phyloP scores from a whole-genome alignment of 2,329 filamentous ascomycete genomes.

The Xylaria arbuscula region DNA sequence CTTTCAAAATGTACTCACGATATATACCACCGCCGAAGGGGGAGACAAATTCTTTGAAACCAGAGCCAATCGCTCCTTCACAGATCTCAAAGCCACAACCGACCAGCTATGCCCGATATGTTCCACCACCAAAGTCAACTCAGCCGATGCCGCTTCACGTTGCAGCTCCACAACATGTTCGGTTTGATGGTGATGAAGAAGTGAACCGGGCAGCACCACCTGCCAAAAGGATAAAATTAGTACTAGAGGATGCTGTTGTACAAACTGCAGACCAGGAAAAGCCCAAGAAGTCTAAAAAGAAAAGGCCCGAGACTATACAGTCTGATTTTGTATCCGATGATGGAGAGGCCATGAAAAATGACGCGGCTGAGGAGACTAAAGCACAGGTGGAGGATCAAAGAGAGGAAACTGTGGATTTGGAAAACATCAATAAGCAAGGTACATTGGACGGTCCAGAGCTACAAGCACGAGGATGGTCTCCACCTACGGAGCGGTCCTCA shows the following conservation, averaged over 20 bases:
- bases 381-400: slow-evolving; percentile 3
- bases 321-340: slow-evolving; percentile 30
- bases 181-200: slow-evolving; percentile 37
- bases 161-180: slow-evolving; percentile 38
- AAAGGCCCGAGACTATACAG: slow-evolving; percentile 54
- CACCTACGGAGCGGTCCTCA: slow-evolving; percentile 18
- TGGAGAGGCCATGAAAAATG: neutral
- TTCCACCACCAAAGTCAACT: slow-evolving; percentile 50
- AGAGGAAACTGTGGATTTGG: slow-evolving; percentile 10
- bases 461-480: slow-evolving; percentile 15
- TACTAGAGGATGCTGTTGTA: slow-evolving; percentile 47
- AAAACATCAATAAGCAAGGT: slow-evolving; percentile 41
- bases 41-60: slow-evolving; percentile 23
- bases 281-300: slow-evolving; percentile 51
- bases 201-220: slow-evolving; percentile 43
- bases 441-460: neutral
- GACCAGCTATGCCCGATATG: slow-evolving; percentile 52
- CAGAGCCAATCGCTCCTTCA: slow-evolving; percentile 3
- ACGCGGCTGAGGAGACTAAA: slow-evolving; percentile 39
- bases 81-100: slow-evolving; percentile 38
- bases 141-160: slow-evolving; percentile 24
- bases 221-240: slow-evolving; percentile 52
- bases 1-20: slow-evolving; percentile 53
- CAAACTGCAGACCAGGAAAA: slow-evolving; percentile 41
- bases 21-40: slow-evolving; percentile 53